A percentile compares a stretch with the other conserved stretches of the same genome.
These are phyloP conservation scores for Fraxinus cuspidata DNA, from an alignment of 257 asterid species.

Conservation along the genomic window DNA sequence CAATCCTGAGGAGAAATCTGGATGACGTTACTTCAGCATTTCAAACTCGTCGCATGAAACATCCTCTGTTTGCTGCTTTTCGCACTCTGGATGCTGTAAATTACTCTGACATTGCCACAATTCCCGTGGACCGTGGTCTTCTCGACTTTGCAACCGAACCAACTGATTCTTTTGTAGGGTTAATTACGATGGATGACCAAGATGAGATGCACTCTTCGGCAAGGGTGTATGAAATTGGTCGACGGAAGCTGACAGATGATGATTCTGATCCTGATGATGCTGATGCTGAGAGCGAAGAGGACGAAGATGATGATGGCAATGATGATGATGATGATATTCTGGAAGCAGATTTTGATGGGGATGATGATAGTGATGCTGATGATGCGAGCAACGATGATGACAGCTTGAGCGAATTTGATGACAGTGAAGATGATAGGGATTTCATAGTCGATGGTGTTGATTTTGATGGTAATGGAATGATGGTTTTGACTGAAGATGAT, in stretches of 20 bases:
- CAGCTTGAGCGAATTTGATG: constrained; percentile 58
- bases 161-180: constrained; percentile 90
- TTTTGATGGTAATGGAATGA: constrained; percentile 56
- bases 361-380: constrained; percentile 74
- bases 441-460: constrained; percentile 65
- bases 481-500: constrained; percentile 68
- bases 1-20: constrained; percentile 81
- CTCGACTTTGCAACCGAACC: constrained; percentile 90
- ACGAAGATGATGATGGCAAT: constrained; percentile 70
- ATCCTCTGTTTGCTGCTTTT: constrained; percentile 86
- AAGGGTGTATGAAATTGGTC: constrained; percentile 85
- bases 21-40: constrained; percentile 87
- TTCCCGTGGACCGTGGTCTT: constrained; percentile 88
- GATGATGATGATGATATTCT: constrained; percentile 31
- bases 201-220: constrained; percentile 95
- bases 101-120: constrained; percentile 86
- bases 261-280: constrained; percentile 92
- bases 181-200: constrained; percentile 88
- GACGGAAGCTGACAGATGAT: constrained; percentile 86
- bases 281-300: constrained; percentile 76
- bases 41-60: constrained; percentile 79
- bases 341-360: constrained; percentile 61
- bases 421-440: constrained; percentile 76
- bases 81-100: constrained; percentile 92
- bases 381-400: constrained; percentile 70